Conservation (phyloP, 495 filamentous ascomycete genomes). For the Aspergillus campestris region DNA sequence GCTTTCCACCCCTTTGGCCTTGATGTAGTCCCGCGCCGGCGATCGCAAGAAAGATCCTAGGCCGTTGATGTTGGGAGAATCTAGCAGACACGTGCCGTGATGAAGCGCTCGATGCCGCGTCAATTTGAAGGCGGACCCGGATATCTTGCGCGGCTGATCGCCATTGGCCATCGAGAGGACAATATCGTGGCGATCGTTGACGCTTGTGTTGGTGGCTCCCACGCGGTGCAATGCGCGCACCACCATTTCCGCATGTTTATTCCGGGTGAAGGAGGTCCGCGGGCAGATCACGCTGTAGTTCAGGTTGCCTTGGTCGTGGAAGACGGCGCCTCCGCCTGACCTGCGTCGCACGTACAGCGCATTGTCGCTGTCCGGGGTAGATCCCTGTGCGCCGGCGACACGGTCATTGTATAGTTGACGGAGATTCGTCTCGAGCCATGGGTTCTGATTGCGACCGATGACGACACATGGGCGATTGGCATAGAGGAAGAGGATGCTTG, state of each 20-base stretch:
- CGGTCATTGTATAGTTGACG: slow-evolving; percentile 40
- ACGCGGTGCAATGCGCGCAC: slow-evolving; percentile 57
- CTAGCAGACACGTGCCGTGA: slow-evolving; percentile 82
- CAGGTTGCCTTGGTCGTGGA: slow-evolving; percentile 84
- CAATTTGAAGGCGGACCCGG: slow-evolving; percentile 89
- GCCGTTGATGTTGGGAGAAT: slow-evolving; percentile 55
- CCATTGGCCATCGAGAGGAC: slow-evolving; percentile 46
- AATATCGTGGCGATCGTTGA: slow-evolving; percentile 92
- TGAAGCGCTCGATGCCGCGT: slow-evolving; percentile 71
- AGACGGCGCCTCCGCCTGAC: slow-evolving; percentile 86
- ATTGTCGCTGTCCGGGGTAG: slow-evolving; percentile 17
- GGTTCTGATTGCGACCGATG: slow-evolving; percentile 94
- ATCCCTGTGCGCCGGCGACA: slow-evolving; percentile 2
- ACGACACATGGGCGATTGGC: slow-evolving; percentile 77
- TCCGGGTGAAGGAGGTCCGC: slow-evolving; percentile 59
- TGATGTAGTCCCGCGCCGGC: slow-evolving; percentile 64
- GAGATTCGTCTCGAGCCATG: slow-evolving; percentile 86
- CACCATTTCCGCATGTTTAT: slow-evolving; percentile 88
- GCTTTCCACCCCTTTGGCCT: slow-evolving; percentile 84
- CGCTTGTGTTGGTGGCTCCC: slow-evolving; percentile 45
- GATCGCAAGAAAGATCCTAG: slow-evolving; percentile 62
- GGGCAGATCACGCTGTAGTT: slow-evolving; percentile 92
- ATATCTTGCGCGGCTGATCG: slow-evolving; percentile 61
- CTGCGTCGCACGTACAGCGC: slow-evolving; percentile 69
- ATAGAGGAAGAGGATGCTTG: slow-evolving; percentile 78